Percentiles rank a stretch among this genome's conserved stretches.
phyloP scores from a whole-genome alignment of 495 filamentous ascomycete species.

The Staphylotrichum longicolle region DNA sequence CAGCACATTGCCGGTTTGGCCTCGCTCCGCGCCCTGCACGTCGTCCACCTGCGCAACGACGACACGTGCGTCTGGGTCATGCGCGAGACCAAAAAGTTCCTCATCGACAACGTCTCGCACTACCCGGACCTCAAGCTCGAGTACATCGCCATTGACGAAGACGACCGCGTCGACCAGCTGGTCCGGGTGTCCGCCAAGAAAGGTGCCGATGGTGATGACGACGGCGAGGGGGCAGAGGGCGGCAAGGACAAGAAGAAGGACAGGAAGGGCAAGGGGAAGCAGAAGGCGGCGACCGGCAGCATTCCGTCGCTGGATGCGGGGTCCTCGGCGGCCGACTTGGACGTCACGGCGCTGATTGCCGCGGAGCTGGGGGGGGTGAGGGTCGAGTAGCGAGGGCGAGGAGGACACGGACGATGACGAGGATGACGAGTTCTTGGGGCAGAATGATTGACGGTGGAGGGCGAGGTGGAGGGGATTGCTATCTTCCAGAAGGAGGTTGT shows the following conservation, averaged over 20 bases:
- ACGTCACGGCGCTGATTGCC: not conserved
- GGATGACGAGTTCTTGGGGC: slow-evolving; percentile 18
- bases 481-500: slow-evolving; percentile 54
- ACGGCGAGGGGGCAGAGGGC: not conserved
- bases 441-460: slow-evolving; percentile 38
- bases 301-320: too few species aligned
- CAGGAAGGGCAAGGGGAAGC: slow-evolving; percentile 31
- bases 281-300: not conserved
- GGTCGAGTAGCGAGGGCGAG: slow-evolving; percentile 36
- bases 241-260: not conserved
- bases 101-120: slow-evolving; percentile 53
- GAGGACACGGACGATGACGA: slow-evolving; percentile 30
- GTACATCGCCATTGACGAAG: slow-evolving; percentile 51
- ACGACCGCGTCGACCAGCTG: slow-evolving; percentile 43
- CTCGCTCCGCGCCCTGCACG: slow-evolving; percentile 53
- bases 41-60: slow-evolving; percentile 49
- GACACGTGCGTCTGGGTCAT: slow-evolving; percentile 51
- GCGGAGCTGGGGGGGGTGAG: slow-evolving; percentile 9
- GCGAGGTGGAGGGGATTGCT: slow-evolving; percentile 46
- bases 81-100: slow-evolving; percentile 50
- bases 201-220: too few species aligned
- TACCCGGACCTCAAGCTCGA: slow-evolving; percentile 51
- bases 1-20: slow-evolving; percentile 48
- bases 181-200: slow-evolving; percentile 18
- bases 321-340: not conserved